Evolutionary conservation across 306 rosid genomes (phyloP).

Genomic region (Arachis hypogaea): DNA sequence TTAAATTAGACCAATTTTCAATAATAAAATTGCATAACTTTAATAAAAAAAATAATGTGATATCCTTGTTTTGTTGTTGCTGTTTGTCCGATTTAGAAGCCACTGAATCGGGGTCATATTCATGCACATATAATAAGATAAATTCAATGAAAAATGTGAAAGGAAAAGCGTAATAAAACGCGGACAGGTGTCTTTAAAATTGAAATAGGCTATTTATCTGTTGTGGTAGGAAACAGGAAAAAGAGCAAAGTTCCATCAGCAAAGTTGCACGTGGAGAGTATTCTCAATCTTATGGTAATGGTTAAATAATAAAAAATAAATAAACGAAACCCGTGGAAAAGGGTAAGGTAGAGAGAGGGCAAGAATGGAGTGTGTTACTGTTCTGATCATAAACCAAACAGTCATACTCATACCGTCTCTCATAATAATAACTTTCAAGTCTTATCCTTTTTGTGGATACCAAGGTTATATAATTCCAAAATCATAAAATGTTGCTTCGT

Average conservation of each 20-base stretch:
- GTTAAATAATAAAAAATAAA: slow-evolving; percentile 5
- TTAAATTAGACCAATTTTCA: too few relatives aligned
- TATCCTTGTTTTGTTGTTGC: too few relatives aligned
- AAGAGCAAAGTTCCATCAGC: slow-evolving; percentile 1
- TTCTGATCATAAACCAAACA: slow-evolving; percentile 8
- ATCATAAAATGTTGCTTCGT: too few relatives aligned
- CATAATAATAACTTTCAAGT: not conserved
- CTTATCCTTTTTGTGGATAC: slow-evolving; percentile 20
- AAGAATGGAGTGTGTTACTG: slow-evolving; percentile 12
- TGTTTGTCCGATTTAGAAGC: too few relatives aligned
- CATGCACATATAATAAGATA: slow-evolving; percentile 15
- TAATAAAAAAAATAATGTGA: too few relatives aligned
- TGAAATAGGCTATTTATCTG: too few relatives aligned
- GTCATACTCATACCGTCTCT: not conserved
- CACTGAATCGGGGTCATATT: not conserved
- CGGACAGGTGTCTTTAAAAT: slow-evolving; percentile 47
- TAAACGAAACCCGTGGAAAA: slow-evolving; percentile 2
- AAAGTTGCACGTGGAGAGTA: slow-evolving; percentile 49
- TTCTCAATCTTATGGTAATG: not conserved
- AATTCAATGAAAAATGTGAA: not conserved
- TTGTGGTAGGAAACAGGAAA: not conserved
- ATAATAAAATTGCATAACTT: too few relatives aligned
- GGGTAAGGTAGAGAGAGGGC: slow-evolving; percentile 9
- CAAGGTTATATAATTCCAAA: not conserved
- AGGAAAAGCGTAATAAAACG: slow-evolving; percentile 35